Evolutionary conservation across 163 green algal genomes (phyloP).

Genomic region (Volvox carteri): DNA sequence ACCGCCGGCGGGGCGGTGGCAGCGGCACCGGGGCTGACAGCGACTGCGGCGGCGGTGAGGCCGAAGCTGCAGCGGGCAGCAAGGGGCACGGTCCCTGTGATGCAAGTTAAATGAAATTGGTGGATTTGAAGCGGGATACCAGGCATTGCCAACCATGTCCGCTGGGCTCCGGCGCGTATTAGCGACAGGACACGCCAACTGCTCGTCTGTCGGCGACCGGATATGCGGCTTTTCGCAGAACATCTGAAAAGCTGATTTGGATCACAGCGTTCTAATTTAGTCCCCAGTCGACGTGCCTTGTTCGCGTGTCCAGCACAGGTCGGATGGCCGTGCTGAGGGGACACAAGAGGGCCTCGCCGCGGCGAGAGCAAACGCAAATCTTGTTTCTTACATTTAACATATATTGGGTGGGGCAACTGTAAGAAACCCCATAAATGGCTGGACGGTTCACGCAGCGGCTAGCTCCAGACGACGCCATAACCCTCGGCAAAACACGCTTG

Average conservation of each 20-base stretch:
- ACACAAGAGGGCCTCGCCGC: background rate
- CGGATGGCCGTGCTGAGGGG: background rate
- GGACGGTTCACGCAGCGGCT: background rate
- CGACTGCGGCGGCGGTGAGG: too few species aligned
- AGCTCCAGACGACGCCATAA: too few species aligned
- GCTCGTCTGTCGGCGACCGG: background rate
- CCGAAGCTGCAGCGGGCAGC: background rate
- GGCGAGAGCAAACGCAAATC: background rate
- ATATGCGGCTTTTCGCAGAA: background rate
- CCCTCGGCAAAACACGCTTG: too few species aligned
- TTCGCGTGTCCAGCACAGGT: background rate
- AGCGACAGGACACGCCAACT: background rate
- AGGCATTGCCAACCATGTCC: too few species aligned
- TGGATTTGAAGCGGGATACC: too few species aligned
- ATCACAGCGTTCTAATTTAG: too few species aligned
- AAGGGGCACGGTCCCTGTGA: background rate
- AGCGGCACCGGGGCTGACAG: background rate
- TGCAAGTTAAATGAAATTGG: background rate
- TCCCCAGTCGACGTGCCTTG: background rate
- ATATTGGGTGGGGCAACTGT: too few species aligned
- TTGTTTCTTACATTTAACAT: too few species aligned
- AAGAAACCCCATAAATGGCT: background rate
- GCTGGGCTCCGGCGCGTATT: too few species aligned
- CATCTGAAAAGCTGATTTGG: background rate
- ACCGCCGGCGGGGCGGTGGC: background rate